A percentile compares a stretch with the other conserved stretches of the same genome.
These are phyloP conservation scores for Lentithecium fluviatile DNA, from an alignment of 495 filamentous ascomycete species.

Conservation along the genomic window DNA sequence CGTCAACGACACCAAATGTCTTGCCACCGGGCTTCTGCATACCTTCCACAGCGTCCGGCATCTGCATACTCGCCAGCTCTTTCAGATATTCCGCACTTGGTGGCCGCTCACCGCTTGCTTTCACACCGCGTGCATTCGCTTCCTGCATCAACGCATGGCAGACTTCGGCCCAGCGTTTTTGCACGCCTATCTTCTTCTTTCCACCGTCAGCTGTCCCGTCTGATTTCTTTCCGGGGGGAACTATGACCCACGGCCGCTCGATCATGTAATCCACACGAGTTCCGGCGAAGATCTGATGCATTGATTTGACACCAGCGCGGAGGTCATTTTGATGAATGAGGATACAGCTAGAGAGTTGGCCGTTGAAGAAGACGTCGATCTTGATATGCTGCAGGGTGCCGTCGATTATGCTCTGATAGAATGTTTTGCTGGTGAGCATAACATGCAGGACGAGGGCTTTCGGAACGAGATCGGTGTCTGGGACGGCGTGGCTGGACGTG, in stretches of 20 bases:
- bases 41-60: conserved; percentile 37
- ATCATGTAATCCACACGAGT: conserved; percentile 35
- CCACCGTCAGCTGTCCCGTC: conserved; percentile 24
- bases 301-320: neutral
- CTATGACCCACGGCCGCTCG: conserved; percentile 48
- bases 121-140: conserved; percentile 38
- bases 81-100: conserved; percentile 45
- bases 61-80: conserved; percentile 38
- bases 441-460: conserved; percentile 38
- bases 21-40: conserved; percentile 36
- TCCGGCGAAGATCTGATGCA: conserved; percentile 42
- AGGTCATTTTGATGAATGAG: conserved; percentile 17
- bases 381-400: conserved; percentile 37
- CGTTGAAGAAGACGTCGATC: conserved; percentile 51
- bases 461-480: neutral
- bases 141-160: conserved; percentile 37
- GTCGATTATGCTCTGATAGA: conserved; percentile 17
- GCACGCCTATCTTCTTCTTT: conserved; percentile 1
- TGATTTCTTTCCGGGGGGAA: conserved; percentile 36
- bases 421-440: conserved; percentile 32
- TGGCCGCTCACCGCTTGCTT: conserved; percentile 35
- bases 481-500: neutral
- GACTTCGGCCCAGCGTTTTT: conserved; percentile 42
- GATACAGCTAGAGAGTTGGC: conserved; percentile 40
- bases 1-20: conserved; percentile 47